Evolutionary conservation across 2,329 filamentous ascomycete genomes (phyloP).

Genomic region (Alternaria rosae): DNA sequence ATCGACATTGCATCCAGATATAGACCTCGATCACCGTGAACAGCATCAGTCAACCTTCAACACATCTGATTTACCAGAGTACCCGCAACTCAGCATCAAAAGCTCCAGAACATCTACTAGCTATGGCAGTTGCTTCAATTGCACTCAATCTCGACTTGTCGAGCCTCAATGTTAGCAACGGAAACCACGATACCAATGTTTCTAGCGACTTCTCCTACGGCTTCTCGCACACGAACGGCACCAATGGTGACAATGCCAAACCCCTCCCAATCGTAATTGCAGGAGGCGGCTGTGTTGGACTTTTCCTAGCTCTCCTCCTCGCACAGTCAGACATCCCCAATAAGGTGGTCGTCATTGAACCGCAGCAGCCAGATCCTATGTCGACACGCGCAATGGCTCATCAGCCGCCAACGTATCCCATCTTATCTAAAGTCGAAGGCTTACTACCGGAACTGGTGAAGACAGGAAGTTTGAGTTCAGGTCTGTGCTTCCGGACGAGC

Average conservation of each 20-base stretch:
- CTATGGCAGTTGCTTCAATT: neutral
- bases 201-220: neutral
- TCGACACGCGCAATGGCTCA: constrained; percentile 55
- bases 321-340: constrained; percentile 44
- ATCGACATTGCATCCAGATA: neutral
- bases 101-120: neutral
- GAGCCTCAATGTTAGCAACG: neutral
- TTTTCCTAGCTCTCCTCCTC: constrained; percentile 52
- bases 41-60: neutral
- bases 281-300: constrained; percentile 53
- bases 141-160: neutral
- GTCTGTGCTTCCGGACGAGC: constrained; percentile 41
- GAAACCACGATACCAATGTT: neutral
- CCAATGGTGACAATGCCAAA: neutral
- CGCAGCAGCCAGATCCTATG: constrained; percentile 27
- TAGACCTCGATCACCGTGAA: neutral
- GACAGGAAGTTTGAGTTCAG: constrained; percentile 30
- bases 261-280: constrained; percentile 46
- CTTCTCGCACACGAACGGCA: neutral
- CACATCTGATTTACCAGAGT: neutral
- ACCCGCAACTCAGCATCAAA: neutral
- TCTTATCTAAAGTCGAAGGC: constrained; percentile 47
- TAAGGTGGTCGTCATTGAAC: constrained; percentile 46
- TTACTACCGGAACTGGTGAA: constrained; percentile 47
- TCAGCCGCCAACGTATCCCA: constrained; percentile 51